A percentile compares a stretch with the other conserved stretches of the same genome.
These are phyloP conservation scores for Mesotaenium endlicherianum DNA, from an alignment of 139 green algal genomes.

Conservation along the genomic window DNA sequence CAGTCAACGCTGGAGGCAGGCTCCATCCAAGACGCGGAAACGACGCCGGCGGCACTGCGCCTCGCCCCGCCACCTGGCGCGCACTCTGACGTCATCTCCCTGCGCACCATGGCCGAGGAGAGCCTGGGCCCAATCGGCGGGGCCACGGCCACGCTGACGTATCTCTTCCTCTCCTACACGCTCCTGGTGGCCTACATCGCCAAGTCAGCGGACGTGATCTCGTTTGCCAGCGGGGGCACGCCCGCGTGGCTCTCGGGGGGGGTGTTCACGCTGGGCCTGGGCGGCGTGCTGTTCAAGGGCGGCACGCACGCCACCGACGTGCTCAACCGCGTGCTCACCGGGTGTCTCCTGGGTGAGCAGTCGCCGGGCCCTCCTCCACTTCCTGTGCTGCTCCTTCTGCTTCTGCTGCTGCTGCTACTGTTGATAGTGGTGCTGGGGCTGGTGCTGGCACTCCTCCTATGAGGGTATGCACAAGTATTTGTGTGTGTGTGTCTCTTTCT, in stretches of 20 bases:
- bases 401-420: too few species aligned
- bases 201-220: slow-evolving; percentile 51
- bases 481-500: too few species aligned
- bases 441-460: too few species aligned
- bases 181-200: slow-evolving; percentile 59
- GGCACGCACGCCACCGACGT: slow-evolving; percentile 30
- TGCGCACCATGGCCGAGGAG: slow-evolving; percentile 47
- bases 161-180: slow-evolving; percentile 63
- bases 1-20: too few species aligned
- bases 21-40: not conserved
- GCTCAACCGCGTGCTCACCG: slow-evolving; percentile 47
- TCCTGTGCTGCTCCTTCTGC: too few species aligned
- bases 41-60: not conserved
- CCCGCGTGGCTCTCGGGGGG: not conserved
- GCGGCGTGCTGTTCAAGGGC: slow-evolving; percentile 31
- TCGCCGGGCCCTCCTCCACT: too few species aligned
- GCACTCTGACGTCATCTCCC: slow-evolving; percentile 30
- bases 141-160: slow-evolving; percentile 50
- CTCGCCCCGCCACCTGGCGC: not conserved
- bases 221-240: not conserved
- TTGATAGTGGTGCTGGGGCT: too few species aligned
- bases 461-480: too few species aligned
- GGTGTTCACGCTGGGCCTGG: slow-evolving; percentile 38
- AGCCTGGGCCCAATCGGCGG: slow-evolving; percentile 62
- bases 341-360: slow-evolving; percentile 23